Percentiles rank a stretch among this genome's conserved stretches.
Evolutionary conservation across 148 eudicot genomes (phyloP).

Genomic region (Beta vulgaris): DNA sequence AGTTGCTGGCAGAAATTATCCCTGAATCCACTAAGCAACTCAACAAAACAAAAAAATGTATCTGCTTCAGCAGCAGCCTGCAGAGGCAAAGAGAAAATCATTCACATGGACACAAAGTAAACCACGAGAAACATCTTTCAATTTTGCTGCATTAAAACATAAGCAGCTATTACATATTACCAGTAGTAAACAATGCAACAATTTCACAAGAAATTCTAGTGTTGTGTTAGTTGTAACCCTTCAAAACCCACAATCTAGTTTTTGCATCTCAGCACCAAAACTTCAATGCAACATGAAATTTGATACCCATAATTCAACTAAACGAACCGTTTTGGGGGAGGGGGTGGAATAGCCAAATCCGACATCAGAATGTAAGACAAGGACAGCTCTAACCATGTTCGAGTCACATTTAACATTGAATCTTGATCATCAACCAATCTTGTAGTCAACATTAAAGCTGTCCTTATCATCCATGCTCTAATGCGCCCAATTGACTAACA

Average conservation of each 20-base stretch:
- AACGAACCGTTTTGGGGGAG: no score
- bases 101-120: not conserved
- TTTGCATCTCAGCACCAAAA: not conserved
- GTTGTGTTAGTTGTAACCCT: no score
- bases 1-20: constrained; percentile 95
- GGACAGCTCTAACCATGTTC: no score
- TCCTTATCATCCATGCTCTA: no score
- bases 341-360: no score
- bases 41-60: constrained; percentile 95
- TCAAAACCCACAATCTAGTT: no score
- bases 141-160: not conserved
- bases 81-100: constrained; percentile 21
- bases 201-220: not conserved
- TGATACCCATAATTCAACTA: not conserved
- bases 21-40: constrained; percentile 85
- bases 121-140: not conserved
- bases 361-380: no score
- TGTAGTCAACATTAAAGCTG: no score
- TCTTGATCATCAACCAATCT: no score
- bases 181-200: not conserved
- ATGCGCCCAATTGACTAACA: not conserved
- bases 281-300: not conserved
- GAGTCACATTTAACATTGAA: no score
- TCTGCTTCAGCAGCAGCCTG: constrained; percentile 94
- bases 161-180: not conserved